Percentiles rank a stretch among this genome's conserved stretches.
These are phyloP conservation scores for Lagenidium giganteum DNA, from an alignment of 352 stramenopile species.

Conservation along the genomic window DNA sequence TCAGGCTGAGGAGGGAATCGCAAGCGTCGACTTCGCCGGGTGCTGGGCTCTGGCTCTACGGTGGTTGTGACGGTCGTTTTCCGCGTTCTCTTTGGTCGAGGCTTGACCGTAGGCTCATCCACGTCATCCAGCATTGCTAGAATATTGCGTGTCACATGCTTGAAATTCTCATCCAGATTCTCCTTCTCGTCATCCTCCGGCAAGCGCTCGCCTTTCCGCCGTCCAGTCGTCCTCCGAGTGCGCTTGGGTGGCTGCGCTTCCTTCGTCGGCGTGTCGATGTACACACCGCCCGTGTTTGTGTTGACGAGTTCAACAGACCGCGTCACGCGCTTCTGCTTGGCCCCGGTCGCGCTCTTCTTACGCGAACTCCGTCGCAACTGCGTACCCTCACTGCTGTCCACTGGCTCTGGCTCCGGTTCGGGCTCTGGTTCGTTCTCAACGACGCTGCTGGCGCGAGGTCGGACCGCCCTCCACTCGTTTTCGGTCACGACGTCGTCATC, in stretches of 20 bases:
- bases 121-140: no score
- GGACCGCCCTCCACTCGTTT: background rate
- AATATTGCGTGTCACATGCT: no score
- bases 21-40: no score
- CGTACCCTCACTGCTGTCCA: no score
- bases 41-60: no score
- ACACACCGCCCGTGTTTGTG: constrained; percentile 22
- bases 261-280: constrained; percentile 41
- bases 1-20: no score
- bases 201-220: background rate
- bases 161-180: no score
- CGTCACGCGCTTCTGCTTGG: constrained; percentile 32
- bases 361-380: constrained; percentile 1
- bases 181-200: constrained; percentile 6
- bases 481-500: background rate
- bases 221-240: constrained; percentile 14
- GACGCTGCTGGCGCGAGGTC: background rate
- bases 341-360: background rate
- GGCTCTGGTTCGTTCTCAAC: constrained; percentile 2
- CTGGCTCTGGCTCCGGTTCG: no score
- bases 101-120: no score
- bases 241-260: constrained; percentile 31
- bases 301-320: constrained; percentile 22
- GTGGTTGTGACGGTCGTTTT: no score
- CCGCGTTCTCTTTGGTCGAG: no score